Base-by-base conservation (phyloP, 306 rosid species). In the Corylus heterophylla region DNA sequence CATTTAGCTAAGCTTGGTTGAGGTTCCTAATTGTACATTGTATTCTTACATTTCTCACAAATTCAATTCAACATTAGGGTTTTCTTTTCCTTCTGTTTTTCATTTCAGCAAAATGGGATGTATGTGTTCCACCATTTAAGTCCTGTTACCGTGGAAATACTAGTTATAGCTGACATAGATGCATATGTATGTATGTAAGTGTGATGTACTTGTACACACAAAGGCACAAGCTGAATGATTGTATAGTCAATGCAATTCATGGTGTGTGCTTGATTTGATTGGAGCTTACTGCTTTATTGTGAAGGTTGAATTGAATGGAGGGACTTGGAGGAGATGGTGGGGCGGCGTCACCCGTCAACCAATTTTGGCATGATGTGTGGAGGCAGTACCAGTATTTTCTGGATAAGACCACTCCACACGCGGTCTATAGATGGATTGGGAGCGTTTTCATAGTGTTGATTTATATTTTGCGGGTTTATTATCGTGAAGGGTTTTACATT, bases 401-500 rank as follows among this genome's bases (percentile, higher is more conserved):
- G 72, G 94, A 93, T 81, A 93, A 89, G 87, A 79, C 90, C 48
- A 93, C 97, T 18, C 97, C 96, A 0, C 92, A 89, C 47, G 2
- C 91, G 1, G 76, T 88, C 17, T 85, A 87, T 74, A 84, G 97
- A 85, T 93, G 97, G 97, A 83, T 88, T 45, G 97, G 92, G 74
- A 86, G 89, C 35, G 1, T 73, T 66, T 82, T 75, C 59, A 31
- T 91, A 12, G 80, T 83, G 4, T 85, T 78, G 14, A 78, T 91
- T 44, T 93, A 93, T 67, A 86, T 79, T 16, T 73, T 91, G 88
- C 80, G 98, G 89, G 98, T 93, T 75, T 88, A 74, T 74, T 88
- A 81, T 80, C 74, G 91, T 75, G 90, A 91, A 68, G 98, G 98
- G 61, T 93, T 93, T 81, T 93, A 88, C 89, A 88, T 93, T 68